Percentiles rank a stretch among this genome's conserved stretches.
Conservation (phyloP, 164 flowering plant genomes). For the Sedum album region DNA sequence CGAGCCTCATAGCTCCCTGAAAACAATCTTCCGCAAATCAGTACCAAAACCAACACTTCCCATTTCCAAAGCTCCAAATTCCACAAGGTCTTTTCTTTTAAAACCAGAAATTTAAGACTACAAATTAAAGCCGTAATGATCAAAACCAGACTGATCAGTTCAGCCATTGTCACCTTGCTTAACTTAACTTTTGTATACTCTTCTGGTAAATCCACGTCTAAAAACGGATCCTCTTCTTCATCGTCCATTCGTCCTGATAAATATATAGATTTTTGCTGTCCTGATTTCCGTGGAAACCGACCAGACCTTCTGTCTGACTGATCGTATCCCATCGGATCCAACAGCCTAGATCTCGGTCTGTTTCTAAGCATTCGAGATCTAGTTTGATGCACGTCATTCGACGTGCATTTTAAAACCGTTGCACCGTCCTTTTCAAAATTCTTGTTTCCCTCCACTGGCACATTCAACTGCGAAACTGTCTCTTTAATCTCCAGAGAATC, state of each 20-base stretch:
- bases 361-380: slow-evolving; percentile 10
- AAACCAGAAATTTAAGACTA: slow-evolving; percentile 20
- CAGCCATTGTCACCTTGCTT: slow-evolving; percentile 16
- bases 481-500: slow-evolving; percentile 18
- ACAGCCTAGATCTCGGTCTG: slow-evolving; percentile 33
- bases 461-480: slow-evolving; percentile 16
- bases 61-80: slow-evolving; percentile 50
- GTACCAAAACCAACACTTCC: slow-evolving; percentile 44
- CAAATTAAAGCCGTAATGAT: slow-evolving; percentile 26
- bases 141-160: slow-evolving; percentile 42
- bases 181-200: slow-evolving; percentile 23
- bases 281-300: slow-evolving; percentile 16
- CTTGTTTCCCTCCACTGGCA: neutral
- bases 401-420: slow-evolving; percentile 25
- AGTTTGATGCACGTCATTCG: slow-evolving; percentile 21
- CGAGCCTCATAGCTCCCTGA: slow-evolving; percentile 51
- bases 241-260: slow-evolving; percentile 18
- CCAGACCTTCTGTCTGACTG: slow-evolving; percentile 15
- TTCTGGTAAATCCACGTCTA: slow-evolving; percentile 37
- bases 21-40: slow-evolving; percentile 56
- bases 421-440: neutral
- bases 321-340: slow-evolving; percentile 23
- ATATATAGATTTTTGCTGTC: slow-evolving; percentile 21
- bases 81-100: slow-evolving; percentile 21
- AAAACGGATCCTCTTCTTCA: slow-evolving; percentile 46